These are phyloP conservation scores for Dryadomyces quercivorus DNA, from an alignment of 2,329 filamentous ascomycete species.

Conservation along the genomic window DNA sequence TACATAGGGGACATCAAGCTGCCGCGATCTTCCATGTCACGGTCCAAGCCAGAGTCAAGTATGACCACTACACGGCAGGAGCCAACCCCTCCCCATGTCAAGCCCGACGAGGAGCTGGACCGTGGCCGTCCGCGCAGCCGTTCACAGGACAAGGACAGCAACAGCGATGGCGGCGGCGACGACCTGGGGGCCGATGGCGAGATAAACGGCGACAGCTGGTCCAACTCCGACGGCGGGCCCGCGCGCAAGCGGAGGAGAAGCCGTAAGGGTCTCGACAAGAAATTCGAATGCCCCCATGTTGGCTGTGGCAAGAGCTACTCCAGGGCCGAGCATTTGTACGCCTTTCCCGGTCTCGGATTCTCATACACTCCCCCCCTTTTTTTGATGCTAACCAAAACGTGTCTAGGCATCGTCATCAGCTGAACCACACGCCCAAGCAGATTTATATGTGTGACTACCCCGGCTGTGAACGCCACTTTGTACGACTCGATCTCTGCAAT, in stretches of 20 bases:
- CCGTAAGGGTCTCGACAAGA: slow-evolving; percentile 68
- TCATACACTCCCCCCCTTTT: slow-evolving; percentile 13
- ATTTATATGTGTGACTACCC: slow-evolving; percentile 91
- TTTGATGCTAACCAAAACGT: background rate
- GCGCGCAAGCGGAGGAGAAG: slow-evolving; percentile 54
- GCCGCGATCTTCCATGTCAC: slow-evolving; percentile 23
- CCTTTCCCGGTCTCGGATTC: slow-evolving; percentile 14
- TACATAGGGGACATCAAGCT: slow-evolving; percentile 26
- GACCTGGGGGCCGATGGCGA: slow-evolving; percentile 25
- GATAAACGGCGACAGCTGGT: slow-evolving; percentile 32
- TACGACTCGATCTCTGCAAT: slow-evolving; percentile 84
- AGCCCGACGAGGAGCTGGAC: slow-evolving; percentile 25
- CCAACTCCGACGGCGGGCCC: slow-evolving; percentile 37
- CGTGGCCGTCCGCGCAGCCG: slow-evolving; percentile 29
- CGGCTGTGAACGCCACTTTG: slow-evolving; percentile 81
- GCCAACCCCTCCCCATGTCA: slow-evolving; percentile 27
- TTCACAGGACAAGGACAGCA: slow-evolving; percentile 28
- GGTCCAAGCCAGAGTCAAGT: slow-evolving; percentile 20
- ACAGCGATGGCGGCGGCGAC: slow-evolving; percentile 26
- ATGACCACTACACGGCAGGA: slow-evolving; percentile 30
- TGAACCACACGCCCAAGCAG: slow-evolving; percentile 93
- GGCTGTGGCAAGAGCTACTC: slow-evolving; percentile 95
- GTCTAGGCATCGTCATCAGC: slow-evolving; percentile 67
- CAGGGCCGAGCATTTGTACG: slow-evolving; percentile 84
- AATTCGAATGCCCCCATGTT: slow-evolving; percentile 71